Evolutionary conservation across 306 rosid species (phyloP), one percentile per base, ranked within the genome.

Genomic region (Castanea sativa): DNA sequence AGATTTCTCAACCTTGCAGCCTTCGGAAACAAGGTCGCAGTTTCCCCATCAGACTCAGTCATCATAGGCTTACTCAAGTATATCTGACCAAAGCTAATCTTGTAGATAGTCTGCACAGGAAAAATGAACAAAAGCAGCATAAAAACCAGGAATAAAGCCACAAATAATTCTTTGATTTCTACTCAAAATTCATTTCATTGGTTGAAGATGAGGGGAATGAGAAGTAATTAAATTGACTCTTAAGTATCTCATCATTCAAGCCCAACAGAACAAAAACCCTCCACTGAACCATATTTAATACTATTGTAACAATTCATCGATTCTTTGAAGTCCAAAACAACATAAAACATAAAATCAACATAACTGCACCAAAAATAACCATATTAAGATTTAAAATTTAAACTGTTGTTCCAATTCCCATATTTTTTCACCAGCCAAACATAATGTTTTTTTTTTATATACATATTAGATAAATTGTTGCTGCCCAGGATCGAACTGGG

Each of bases 1-100:
- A 95, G 87, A 75, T 95, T 95, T 78, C 99, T 89, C 86, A 95
- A 76, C 88, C 99, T 89, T 21, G 99, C 99, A 74, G 98, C 98
- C 89, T 92, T 95, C 15, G 99, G 99, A 88, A 92, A 95, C 79
- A 95, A 85, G 73, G 98, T 95, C 5, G 98, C 95, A 12, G 99
- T 95, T 79, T 95, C 98, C 74, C 99, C 99, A 58, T 95, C 98
- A 30, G 98, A 92, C 79, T 95, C 99, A 0, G 98, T 95, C 99
- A 95, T 95, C 98, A 92, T 95, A 3, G 99, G 99, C 85, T 92
- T 92, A 89, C 98, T 92, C 83, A 95, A 78, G 82, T 95, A 95
- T 81, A 95, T 95, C 92, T 95, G 98, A 55, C 99, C 99, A 52
- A 95, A 95, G 84, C 90, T 79, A 56, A 95, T 92, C 73, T 89